Conservation (phyloP, 148 eudicot genomes). For the Bassia scoparia region DNA sequence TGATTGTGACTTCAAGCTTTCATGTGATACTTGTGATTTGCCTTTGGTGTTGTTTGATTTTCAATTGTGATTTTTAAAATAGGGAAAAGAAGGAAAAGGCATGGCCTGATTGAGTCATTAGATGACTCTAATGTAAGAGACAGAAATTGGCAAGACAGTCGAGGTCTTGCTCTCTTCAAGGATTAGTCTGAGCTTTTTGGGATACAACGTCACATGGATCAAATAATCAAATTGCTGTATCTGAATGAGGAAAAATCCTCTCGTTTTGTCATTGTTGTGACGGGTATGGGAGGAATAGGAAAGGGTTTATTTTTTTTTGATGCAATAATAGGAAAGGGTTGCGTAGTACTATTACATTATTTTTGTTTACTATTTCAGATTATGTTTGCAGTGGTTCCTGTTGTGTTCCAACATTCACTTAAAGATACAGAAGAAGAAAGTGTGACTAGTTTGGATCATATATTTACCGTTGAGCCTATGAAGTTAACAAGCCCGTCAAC, state of each 20-base stretch:
- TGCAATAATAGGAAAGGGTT: background rate
- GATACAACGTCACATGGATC: background rate
- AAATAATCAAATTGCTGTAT: background rate
- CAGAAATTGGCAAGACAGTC: background rate
- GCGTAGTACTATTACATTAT: too few relatives aligned
- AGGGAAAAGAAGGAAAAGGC: background rate
- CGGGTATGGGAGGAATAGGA: constrained; percentile 5
- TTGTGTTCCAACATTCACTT: constrained; percentile 75
- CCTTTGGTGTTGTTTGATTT: too few relatives aligned
- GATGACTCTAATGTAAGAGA: background rate
- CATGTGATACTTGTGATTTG: too few relatives aligned
- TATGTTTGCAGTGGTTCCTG: constrained; percentile 78
- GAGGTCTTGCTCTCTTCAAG: background rate
- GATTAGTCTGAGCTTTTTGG: background rate
- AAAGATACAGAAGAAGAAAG: constrained; percentile 74
- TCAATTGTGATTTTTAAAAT: background rate
- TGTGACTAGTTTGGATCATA: constrained; percentile 58
- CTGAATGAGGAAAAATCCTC: background rate
- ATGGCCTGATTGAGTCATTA: background rate
- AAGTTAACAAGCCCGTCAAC: background rate
- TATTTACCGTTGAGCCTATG: constrained; percentile 29
- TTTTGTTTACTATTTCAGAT: background rate
- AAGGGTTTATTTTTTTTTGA: background rate
- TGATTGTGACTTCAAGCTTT: too few relatives aligned
- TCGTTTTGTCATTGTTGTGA: background rate